Conservation (phyloP, 164 flowering plant genomes). For the Buxus sempervirens region DNA sequence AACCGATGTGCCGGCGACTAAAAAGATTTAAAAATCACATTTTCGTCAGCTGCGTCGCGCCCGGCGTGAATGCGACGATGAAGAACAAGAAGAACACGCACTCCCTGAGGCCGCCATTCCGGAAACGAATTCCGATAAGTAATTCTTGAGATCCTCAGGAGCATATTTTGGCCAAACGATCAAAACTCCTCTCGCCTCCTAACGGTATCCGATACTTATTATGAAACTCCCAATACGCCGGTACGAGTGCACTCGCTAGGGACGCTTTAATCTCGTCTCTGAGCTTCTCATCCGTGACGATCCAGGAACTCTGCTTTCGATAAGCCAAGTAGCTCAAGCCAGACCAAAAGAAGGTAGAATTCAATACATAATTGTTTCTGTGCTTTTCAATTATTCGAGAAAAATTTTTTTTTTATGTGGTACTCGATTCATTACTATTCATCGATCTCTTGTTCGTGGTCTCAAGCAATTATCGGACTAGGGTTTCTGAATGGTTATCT, state of each 20-base stretch:
- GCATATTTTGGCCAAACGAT: constrained; percentile 40
- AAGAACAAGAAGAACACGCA: constrained; percentile 20
- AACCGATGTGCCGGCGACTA: background rate
- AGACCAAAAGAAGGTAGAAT: too few relatives aligned
- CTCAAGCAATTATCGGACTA: too few relatives aligned
- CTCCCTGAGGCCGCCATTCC: constrained; percentile 32
- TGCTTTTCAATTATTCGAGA: too few relatives aligned
- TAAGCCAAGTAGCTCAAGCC: too few relatives aligned
- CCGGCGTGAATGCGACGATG: constrained; percentile 12
- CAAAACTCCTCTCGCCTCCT: constrained; percentile 15
- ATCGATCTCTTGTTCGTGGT: too few relatives aligned
- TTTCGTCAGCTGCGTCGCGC: background rate
- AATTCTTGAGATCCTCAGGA: constrained; percentile 70
- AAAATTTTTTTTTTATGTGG: too few relatives aligned
- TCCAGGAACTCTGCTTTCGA: constrained; percentile 45
- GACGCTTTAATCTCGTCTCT: constrained; percentile 50
- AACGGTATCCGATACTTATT: constrained; percentile 21
- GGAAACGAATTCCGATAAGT: constrained; percentile 61
- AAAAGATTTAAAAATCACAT: too few relatives aligned
- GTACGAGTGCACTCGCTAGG: constrained; percentile 28
- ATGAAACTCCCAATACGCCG: constrained; percentile 45
- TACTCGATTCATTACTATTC: too few relatives aligned
- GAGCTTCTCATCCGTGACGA: constrained; percentile 47
- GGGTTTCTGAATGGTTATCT: too few relatives aligned
- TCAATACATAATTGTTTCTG: too few relatives aligned